Base-by-base conservation (phyloP, 768 basidiomycete genomes). In the Guyanaporus albipodus region DNA sequence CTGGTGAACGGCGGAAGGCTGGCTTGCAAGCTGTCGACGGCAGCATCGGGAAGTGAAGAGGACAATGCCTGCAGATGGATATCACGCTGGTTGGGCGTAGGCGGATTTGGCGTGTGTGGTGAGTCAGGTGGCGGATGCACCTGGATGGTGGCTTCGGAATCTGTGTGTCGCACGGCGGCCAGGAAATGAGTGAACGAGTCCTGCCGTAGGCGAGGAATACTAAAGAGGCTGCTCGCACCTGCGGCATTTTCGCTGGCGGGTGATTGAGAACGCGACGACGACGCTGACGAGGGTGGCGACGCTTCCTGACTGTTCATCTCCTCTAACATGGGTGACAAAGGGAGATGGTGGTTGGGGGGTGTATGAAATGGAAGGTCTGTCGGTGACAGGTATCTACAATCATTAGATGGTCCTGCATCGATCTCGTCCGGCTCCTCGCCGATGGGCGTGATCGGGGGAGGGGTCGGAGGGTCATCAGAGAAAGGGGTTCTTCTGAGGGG, bases 161-260 rank as follows among this genome's bases (percentile, higher is more conserved):
- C 82, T 80, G 80, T 69, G 69, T 72, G 74, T 75, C 80, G 73
- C 65, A 77, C 64, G 52, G 64, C 69, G 61, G 76, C 78, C 64
- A 66, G 63, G 72, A 80, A 73, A 71, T 82, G 79, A 79, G 82
- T 81, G 77, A 83, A 74, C 62, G 80, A 79, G 62, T 70, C 75
- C 64, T 69, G 76, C 50, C 76, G 78, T 69, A 77, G 78, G 65
- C 82, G 82, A 78, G 79, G 79, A 70, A 74, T 75, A 73, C 78
- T 78, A 77, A 87, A 88, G 65, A 79, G 83, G 79, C 77, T 85
- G 70, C 79, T 78, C 85, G 85, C 83, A 88, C 86, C 87, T 87
- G 80, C 76, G 62, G 70, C 67, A 70, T 61, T 64, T 67, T 75
- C 67, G 57, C 60, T 69, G 50, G 62, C 73, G 61, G 81, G 78